These are phyloP conservation scores for Chlorociboria aeruginascens DNA, from an alignment of 495 filamentous ascomycete species.

Conservation along the genomic window DNA sequence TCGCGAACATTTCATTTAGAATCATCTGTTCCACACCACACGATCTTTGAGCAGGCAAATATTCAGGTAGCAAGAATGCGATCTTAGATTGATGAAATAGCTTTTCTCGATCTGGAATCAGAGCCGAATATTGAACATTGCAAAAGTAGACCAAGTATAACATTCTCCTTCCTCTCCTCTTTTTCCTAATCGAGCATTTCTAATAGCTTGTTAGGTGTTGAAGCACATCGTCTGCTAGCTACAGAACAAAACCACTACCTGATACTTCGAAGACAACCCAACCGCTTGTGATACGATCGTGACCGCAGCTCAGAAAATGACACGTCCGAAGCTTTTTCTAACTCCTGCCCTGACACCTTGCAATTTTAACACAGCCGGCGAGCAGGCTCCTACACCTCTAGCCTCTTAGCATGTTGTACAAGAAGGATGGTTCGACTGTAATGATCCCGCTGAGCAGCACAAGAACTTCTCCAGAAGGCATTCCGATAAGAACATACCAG, in stretches of 20 bases:
- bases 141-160: too few relatives aligned
- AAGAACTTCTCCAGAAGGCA: background rate
- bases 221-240: conserved; percentile 1
- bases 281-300: conserved; percentile 3
- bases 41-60: too few relatives aligned
- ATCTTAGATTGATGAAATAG: too few relatives aligned
- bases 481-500: conserved; percentile 1
- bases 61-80: too few relatives aligned
- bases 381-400: conserved; percentile 3
- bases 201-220: conserved; percentile 1
- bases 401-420: conserved; percentile 3
- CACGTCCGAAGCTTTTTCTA: conserved; percentile 2
- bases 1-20: too few relatives aligned
- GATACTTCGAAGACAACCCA: conserved; percentile 7
- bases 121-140: too few relatives aligned
- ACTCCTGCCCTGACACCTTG: conserved; percentile 5
- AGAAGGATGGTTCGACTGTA: background rate
- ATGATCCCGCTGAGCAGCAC: background rate
- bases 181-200: background rate
- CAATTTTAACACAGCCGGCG: conserved; percentile 1
- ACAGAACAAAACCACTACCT: background rate
- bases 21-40: too few relatives aligned
- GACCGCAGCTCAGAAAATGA: conserved; percentile 5
- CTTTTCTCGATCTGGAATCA: too few relatives aligned
- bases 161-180: background rate